Evolutionary conservation across 2,329 filamentous ascomycete genomes (phyloP).

Genomic region (Paecilomyces sp.): DNA sequence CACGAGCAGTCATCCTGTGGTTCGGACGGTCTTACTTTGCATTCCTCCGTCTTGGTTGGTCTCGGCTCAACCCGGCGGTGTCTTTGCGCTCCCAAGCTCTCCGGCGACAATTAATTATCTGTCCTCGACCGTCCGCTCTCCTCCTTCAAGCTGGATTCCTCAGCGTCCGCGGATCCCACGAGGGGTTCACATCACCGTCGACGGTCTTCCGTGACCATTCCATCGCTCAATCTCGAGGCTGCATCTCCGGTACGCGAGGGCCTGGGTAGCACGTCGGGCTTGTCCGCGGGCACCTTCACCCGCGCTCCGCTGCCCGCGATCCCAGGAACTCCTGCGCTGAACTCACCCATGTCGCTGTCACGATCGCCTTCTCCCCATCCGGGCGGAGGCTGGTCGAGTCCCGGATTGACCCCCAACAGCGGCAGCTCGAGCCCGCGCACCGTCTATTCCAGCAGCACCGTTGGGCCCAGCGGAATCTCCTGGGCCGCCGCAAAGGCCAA

Average conservation of each 20-base stretch:
- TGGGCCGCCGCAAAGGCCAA: constrained; percentile 80
- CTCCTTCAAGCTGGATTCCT: constrained; percentile 32
- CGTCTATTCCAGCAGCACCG: constrained; percentile 16
- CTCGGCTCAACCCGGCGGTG: neutral
- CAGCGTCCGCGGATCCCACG: constrained; percentile 30
- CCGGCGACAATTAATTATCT: neutral
- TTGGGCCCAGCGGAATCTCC: constrained; percentile 45
- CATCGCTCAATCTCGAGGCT: constrained; percentile 30
- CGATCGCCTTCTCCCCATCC: constrained; percentile 79
- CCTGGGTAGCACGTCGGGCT: constrained; percentile 16
- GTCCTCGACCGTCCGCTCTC: neutral
- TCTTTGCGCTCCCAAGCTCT: neutral
- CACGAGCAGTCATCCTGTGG: neutral
- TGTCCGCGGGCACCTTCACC: constrained; percentile 15
- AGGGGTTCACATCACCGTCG: constrained; percentile 25
- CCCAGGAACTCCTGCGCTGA: constrained; percentile 52
- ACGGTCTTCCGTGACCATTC: constrained; percentile 42
- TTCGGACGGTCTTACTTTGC: neutral
- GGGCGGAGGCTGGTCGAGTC: constrained; percentile 83
- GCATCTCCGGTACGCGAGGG: constrained; percentile 18
- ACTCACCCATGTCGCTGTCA: constrained; percentile 67
- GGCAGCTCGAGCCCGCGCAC: constrained; percentile 60
- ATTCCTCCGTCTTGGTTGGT: neutral
- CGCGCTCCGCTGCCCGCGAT: constrained; percentile 46
- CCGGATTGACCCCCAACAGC: constrained; percentile 66